phyloP scores from a whole-genome alignment of 208 protist genomes.

The Strigomonas culicis region DNA sequence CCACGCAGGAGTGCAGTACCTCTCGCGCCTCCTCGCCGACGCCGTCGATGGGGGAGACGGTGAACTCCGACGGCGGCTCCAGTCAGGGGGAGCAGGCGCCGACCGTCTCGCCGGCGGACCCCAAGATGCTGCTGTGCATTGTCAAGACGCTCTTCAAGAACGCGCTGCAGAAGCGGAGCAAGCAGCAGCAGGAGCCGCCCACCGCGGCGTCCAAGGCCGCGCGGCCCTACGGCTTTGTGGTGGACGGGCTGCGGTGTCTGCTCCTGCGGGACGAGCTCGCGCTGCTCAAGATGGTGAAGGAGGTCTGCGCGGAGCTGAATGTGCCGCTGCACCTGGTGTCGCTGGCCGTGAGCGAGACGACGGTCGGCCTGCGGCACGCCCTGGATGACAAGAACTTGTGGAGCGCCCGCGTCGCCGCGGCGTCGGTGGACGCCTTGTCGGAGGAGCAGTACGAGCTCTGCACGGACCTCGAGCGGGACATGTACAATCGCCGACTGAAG shows the following conservation, averaged over 20 bases:
- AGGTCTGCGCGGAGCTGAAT: conserved; percentile 26
- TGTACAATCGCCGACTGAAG: conserved; percentile 73
- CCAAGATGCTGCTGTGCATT: conserved; percentile 24
- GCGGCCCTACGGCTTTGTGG: conserved; percentile 29
- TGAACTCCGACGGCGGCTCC: background rate
- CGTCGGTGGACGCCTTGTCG: conserved; percentile 39
- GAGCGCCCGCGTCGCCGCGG: conserved; percentile 24
- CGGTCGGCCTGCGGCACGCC: conserved; percentile 44
- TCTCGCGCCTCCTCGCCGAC: background rate
- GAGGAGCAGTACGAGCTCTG: conserved; percentile 79
- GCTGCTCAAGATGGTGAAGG: conserved; percentile 43
- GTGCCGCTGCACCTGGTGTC: conserved; percentile 52
- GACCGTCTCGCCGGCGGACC: background rate
- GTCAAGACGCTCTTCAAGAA: conserved; percentile 21
- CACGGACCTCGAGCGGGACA: conserved; percentile 33
- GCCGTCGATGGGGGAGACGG: background rate
- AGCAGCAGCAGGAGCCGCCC: conserved; percentile 1
- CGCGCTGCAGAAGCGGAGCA: background rate
- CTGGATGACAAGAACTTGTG: conserved; percentile 31
- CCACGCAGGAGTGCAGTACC: background rate
- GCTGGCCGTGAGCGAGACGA: conserved; percentile 61
- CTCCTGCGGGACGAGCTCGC: conserved; percentile 43
- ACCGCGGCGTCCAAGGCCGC: background rate
- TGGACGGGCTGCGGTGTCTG: conserved; percentile 67
- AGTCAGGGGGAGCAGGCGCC: background rate